phyloP scores from a whole-genome alignment of 1,284 basidiomycete species.

The Schizophyllum commune region DNA sequence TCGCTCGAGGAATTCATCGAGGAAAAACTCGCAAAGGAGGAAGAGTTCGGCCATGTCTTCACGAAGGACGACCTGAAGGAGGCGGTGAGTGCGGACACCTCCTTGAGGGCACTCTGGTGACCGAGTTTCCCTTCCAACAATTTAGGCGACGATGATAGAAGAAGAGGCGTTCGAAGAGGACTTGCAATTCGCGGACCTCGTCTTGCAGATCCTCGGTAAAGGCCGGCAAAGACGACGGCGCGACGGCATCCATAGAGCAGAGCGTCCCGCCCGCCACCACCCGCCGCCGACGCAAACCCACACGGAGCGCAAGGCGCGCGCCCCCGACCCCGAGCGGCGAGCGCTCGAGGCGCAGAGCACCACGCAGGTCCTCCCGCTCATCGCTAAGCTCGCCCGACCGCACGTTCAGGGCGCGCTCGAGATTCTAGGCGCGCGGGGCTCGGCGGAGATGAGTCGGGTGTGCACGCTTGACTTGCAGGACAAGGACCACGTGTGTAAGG shows the following conservation, averaged over 20 bases:
- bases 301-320: not conserved
- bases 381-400: not conserved
- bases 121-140: no score
- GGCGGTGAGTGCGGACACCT: not conserved
- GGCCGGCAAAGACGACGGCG: no score
- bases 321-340: not conserved
- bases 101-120: no score
- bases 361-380: not conserved
- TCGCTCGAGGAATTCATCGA: constrained; percentile 19
- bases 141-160: no score
- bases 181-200: no score
- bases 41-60: constrained; percentile 12
- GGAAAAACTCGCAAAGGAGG: constrained; percentile 7
- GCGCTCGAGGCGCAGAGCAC: not conserved
- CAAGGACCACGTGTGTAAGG: not conserved
- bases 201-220: no score
- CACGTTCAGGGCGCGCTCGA: not conserved
- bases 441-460: not conserved
- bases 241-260: no score
- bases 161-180: no score
- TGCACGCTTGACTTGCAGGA: not conserved
- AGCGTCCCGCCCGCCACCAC: no score
- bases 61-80: not conserved
- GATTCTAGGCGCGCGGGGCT: not conserved
- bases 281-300: not conserved